Conservation (phyloP, 805 yeast genomes). For the Monosporozyma servazzii region DNA sequence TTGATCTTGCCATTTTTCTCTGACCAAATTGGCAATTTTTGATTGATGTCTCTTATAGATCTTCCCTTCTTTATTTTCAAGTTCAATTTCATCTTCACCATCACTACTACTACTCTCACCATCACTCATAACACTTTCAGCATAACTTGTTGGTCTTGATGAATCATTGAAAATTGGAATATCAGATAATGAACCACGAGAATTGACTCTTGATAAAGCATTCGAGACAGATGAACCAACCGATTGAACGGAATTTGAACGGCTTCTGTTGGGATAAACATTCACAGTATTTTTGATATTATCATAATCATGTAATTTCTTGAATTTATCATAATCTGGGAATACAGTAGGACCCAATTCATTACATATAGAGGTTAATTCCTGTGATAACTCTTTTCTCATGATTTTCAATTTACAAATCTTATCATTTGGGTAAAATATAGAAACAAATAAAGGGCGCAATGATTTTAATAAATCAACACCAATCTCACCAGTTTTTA, state of each 20-base stretch:
- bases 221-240: constrained; percentile 39
- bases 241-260: constrained; percentile 23
- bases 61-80: not conserved
- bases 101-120: not conserved
- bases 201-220: constrained; percentile 53
- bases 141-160: constrained; percentile 2
- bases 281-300: constrained; percentile 2
- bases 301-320: not conserved
- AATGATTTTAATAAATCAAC: constrained; percentile 75
- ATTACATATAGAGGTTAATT: constrained; percentile 73
- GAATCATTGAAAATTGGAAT: constrained; percentile 45
- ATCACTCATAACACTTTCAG: constrained; percentile 1
- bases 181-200: constrained; percentile 52
- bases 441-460: constrained; percentile 51
- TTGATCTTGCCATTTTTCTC: constrained; percentile 21
- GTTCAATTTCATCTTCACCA: not conserved
- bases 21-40: constrained; percentile 19
- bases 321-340: constrained; percentile 63
- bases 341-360: constrained; percentile 76
- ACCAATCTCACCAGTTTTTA: constrained; percentile 85
- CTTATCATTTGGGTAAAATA: constrained; percentile 34
- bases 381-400: constrained; percentile 52
- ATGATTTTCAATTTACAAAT: constrained; percentile 45
- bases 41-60: constrained; percentile 5
- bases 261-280: constrained; percentile 14